A percentile compares a stretch with the other conserved stretches of the same genome.
Conservation (phyloP, 331 rosid genomes). For the Rosa hybrid region DNA sequence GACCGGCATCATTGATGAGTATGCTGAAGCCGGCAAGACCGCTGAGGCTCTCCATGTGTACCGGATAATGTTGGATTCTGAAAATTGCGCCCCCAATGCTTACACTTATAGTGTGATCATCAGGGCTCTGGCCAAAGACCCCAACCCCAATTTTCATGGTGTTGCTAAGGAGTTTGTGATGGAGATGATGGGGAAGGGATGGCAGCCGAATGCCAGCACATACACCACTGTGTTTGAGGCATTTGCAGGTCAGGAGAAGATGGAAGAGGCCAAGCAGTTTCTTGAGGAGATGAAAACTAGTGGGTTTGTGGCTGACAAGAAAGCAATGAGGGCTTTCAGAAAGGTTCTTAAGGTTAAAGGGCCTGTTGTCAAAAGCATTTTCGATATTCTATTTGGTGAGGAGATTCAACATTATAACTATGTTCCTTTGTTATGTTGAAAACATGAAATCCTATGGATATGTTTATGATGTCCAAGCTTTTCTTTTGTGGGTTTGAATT, state of each 20-base stretch:
- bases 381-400: conserved; percentile 53
- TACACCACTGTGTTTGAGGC: conserved; percentile 61
- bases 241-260: conserved; percentile 39
- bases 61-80: conserved; percentile 60
- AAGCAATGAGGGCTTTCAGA: conserved; percentile 34
- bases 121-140: conserved; percentile 43
- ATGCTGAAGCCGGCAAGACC: conserved; percentile 54
- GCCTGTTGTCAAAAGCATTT: conserved; percentile 41
- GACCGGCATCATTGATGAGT: conserved; percentile 66
- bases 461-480: too few relatives aligned
- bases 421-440: too few relatives aligned
- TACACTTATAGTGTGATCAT: conserved; percentile 61
- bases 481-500: too few relatives aligned
- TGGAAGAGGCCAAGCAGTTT: conserved; percentile 54
- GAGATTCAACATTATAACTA: conserved; percentile 11
- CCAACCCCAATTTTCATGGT: conserved; percentile 25
- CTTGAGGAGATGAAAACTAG: conserved; percentile 47
- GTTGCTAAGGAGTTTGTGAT: conserved; percentile 51
- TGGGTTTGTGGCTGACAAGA: conserved; percentile 67
- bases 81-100: conserved; percentile 47
- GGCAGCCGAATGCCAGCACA: conserved; percentile 58
- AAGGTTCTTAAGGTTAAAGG: conserved; percentile 46
- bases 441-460: too few relatives aligned
- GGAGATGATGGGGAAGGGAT: conserved; percentile 71
- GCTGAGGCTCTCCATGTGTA: conserved; percentile 64